Conservation (phyloP, 2,329 filamentous ascomycete genomes). For the Onygenales sp. region DNA sequence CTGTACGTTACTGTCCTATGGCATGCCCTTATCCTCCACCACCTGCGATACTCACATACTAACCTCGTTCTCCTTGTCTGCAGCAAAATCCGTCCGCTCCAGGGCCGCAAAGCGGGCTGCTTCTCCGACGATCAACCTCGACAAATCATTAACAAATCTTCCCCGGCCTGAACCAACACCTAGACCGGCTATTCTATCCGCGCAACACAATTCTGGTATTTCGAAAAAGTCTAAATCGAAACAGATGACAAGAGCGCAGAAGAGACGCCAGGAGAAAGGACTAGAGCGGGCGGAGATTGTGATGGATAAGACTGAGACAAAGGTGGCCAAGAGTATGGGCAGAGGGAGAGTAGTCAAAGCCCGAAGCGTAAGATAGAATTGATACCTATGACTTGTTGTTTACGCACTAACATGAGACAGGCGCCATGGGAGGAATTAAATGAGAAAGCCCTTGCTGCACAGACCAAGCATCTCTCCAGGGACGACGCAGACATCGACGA, state of each 20-base stretch:
- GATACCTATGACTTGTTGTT: background rate
- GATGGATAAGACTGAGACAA: conserved; percentile 46
- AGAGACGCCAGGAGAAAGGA: conserved; percentile 43
- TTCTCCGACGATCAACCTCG: conserved; percentile 44
- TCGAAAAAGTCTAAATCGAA: conserved; percentile 40
- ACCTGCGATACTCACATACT: conserved; percentile 1
- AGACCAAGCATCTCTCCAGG: conserved; percentile 1
- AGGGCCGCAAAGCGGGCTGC: conserved; percentile 49
- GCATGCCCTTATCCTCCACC: too few species aligned
- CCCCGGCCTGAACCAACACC: conserved; percentile 33
- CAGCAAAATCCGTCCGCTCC: conserved; percentile 46
- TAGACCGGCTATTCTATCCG: conserved; percentile 38
- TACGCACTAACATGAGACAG: conserved; percentile 7
- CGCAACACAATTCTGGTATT: conserved; percentile 43
- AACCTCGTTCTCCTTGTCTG: conserved; percentile 2
- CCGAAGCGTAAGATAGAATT: conserved; percentile 26
- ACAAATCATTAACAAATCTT: conserved; percentile 39
- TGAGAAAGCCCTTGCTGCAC: conserved; percentile 2
- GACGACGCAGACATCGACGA: conserved; percentile 6
- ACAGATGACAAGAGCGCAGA: conserved; percentile 43
- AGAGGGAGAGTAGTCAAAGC: conserved; percentile 41
- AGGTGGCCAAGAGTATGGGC: conserved; percentile 43
- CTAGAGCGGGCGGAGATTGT: conserved; percentile 47
- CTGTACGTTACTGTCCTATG: conserved; percentile 8
- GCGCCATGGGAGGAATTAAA: conserved; percentile 14